A percentile compares a stretch with the other conserved stretches of the same genome.
These are phyloP conservation scores for Apostasia ramifera DNA, from an alignment of 106 monocot genomes.

Conservation along the genomic window DNA sequence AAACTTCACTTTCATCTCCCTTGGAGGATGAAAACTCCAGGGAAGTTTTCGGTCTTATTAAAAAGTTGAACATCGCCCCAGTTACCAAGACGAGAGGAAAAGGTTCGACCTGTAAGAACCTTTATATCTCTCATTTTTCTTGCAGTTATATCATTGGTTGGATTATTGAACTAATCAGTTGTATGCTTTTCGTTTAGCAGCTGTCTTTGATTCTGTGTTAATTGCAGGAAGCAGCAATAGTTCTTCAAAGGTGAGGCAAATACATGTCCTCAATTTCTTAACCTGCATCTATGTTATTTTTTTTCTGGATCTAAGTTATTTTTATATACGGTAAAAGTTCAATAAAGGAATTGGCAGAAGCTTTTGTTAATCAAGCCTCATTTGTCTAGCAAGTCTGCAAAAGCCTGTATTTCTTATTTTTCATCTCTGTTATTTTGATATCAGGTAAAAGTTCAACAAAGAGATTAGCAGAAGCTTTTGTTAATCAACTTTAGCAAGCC, in stretches of 20 bases:
- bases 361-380: no score
- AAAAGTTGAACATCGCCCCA: conserved; percentile 68
- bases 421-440: no score
- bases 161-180: not conserved
- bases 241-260: conserved; percentile 59
- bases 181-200: conserved; percentile 31
- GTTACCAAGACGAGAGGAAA: conserved; percentile 57
- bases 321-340: no score
- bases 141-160: conserved; percentile 1
- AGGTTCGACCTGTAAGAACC: conserved; percentile 36
- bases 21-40: conserved; percentile 61
- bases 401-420: no score
- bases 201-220: conserved; percentile 42
- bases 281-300: no score
- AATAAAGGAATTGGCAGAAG: no score
- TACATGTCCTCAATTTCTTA: no score
- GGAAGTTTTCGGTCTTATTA: conserved; percentile 87
- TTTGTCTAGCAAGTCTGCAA: no score
- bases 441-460: not conserved
- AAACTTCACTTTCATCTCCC: conserved; percentile 38
- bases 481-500: not conserved
- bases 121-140: not conserved
- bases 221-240: conserved; percentile 30
- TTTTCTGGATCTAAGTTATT: not conserved
- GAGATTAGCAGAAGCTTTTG: not conserved